Conservation (phyloP, 2,329 filamentous ascomycete genomes). For the Exophiala phaeomuriformis region DNA sequence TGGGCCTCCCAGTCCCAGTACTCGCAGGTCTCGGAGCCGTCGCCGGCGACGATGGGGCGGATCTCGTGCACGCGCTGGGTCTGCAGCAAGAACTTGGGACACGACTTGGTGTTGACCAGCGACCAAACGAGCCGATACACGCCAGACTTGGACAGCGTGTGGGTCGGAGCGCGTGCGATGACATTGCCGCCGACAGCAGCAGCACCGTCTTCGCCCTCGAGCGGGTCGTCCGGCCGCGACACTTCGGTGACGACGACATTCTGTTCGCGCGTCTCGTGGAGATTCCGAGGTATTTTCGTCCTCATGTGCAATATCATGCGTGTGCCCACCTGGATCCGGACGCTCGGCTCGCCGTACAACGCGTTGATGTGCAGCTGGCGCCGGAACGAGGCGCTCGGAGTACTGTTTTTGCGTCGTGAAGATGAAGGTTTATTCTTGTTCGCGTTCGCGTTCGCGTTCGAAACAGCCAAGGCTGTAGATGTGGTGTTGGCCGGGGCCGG, state of each 20-base stretch:
- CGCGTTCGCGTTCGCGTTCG: neutral
- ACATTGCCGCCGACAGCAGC: slow-evolving; percentile 8
- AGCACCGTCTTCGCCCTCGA: slow-evolving; percentile 3
- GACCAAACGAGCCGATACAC: slow-evolving; percentile 32
- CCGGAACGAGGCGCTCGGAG: slow-evolving; percentile 1
- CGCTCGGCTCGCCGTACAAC: slow-evolving; percentile 25
- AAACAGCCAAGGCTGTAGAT: slow-evolving; percentile 11
- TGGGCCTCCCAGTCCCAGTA: slow-evolving; percentile 39
- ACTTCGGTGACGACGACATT: slow-evolving; percentile 25
- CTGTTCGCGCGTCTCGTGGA: slow-evolving; percentile 12
- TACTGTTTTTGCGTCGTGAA: slow-evolving; percentile 11
- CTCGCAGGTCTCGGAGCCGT: slow-evolving; percentile 33
- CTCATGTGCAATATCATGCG: slow-evolving; percentile 40
- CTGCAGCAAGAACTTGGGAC: slow-evolving; percentile 33
- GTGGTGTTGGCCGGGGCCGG: slow-evolving; percentile 18
- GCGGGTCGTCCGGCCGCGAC: slow-evolving; percentile 24
- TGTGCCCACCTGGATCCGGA: slow-evolving; percentile 35
- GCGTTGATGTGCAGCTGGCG: slow-evolving; percentile 22
- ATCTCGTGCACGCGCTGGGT: slow-evolving; percentile 45
- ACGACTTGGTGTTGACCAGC: slow-evolving; percentile 29
- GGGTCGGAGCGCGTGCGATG: slow-evolving; percentile 27
- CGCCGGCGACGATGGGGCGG: slow-evolving; percentile 32
- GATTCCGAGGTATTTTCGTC: slow-evolving; percentile 33
- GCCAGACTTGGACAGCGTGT: slow-evolving; percentile 15
- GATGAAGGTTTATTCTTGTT: neutral